Percentiles rank a stretch among this genome's conserved stretches.
Conservation (phyloP, 495 filamentous ascomycete species). For the Hypoxylon rickii region DNA sequence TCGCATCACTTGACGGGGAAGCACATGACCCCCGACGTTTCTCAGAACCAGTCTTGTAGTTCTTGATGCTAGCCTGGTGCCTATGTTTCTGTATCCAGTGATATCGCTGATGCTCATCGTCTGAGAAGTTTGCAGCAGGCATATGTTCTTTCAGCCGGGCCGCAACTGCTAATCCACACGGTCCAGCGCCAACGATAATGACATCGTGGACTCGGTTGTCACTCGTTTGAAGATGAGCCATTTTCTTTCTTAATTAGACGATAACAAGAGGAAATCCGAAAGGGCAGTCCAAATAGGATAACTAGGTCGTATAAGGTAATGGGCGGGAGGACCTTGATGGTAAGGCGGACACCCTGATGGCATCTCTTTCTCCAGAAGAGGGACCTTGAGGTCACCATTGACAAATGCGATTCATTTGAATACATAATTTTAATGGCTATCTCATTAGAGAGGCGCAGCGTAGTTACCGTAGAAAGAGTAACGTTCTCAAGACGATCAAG, state of each 20-base stretch:
- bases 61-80: slow-evolving; percentile 34
- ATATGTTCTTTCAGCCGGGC: slow-evolving; percentile 63
- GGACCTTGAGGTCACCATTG: slow-evolving; percentile 15
- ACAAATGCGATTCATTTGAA: slow-evolving; percentile 5
- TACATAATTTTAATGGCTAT: neutral
- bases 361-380: slow-evolving; percentile 1
- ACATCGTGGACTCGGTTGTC: slow-evolving; percentile 55
- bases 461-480: too few relatives aligned
- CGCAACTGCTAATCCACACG: slow-evolving; percentile 65
- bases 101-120: slow-evolving; percentile 67
- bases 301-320: slow-evolving; percentile 3
- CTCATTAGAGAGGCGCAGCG: too few relatives aligned
- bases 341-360: slow-evolving; percentile 31
- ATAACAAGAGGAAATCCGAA: neutral
- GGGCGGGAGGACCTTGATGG: slow-evolving; percentile 33
- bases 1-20: slow-evolving; percentile 31
- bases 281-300: neutral
- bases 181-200: slow-evolving; percentile 66
- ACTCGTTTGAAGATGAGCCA: slow-evolving; percentile 1
- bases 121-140: slow-evolving; percentile 67
- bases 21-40: slow-evolving; percentile 31
- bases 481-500: too few relatives aligned
- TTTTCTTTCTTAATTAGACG: neutral
- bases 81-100: slow-evolving; percentile 65
- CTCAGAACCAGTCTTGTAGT: slow-evolving; percentile 27